Evolutionary conservation across 805 yeast species (phyloP), one percentile per base, ranked within the genome.

Genomic region (Cyberlindnera mycetangii): DNA sequence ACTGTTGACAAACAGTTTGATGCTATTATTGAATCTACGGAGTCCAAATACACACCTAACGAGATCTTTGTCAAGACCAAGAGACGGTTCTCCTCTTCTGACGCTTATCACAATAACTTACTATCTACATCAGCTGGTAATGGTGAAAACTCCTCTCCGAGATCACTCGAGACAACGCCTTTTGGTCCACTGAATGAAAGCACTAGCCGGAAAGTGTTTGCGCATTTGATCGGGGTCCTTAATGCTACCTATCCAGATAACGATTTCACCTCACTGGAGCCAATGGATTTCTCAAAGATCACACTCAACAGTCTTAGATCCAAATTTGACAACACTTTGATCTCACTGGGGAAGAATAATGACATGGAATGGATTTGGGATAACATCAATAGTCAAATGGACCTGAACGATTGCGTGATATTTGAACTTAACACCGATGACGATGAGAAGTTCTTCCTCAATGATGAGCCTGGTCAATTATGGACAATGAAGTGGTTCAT

Each of bases 191-290:
- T 93, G 27, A 85, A 84, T 58, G 84, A 83, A 55, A 79, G 84
- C n/a, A 81, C 93, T 1, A 85, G 95, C 36, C 76, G 97, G 51
- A 84, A 89, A 64, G 82, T 90, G 2, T 93, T 92, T 69, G 93
- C 97, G 0, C 87, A 90, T 60, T 70, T 93, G 38, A 87, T 93
- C 47, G 93, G 95, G 1, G 89, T 90, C 28, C 72, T 93, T 42
- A 93, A 93, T 63, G 86, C 95, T 7, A 83, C 95, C 5, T 92
- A 87, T 60, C 98, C 99, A 0, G 99, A 93, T 62, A 96, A 93
- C 59, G 99, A 93, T 60, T 93, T 92, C 57, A 77, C 95, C 11
- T 76, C 84, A 20, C 75, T 93, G 50, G 89, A 87, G 59, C 99
- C 99, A 2, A 72, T 45, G 48, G 83, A 81, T 62, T 85, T 85